Evolutionary conservation across 2,329 filamentous ascomycete genomes (phyloP), one percentile per base, ranked within the genome.

Genomic region (Dactylellina drechsleri): DNA sequence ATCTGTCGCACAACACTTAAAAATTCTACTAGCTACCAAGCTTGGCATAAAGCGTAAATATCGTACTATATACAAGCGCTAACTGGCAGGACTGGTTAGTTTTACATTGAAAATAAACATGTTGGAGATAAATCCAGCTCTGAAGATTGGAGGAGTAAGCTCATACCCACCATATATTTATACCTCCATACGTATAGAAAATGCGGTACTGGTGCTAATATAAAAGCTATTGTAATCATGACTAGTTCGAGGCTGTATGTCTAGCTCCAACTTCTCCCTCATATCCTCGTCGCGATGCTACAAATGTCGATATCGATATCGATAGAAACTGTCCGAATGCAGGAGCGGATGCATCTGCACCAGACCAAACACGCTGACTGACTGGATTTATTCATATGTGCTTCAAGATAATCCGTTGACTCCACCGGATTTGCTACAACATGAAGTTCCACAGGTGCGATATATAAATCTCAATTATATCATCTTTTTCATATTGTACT

Each of bases 361-460:
- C 78, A 59, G 49, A 66, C 65, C 15, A 58, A 59, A 28, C 59
- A 16, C 64, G 58, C 41, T 45, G 64, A 23, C 71, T 77, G 23
- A 59, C 68, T 61, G 71, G 77, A 65, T 16, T 76, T 36, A 36
- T 36, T 36, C 31, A 36, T 36, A 36, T 36, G 47, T 77, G 62
- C 43, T 66, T 66, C 59, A 68, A 79, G 77, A 96, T 87, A 97
- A 96, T 82, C 94, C 92, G 80, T 86, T 99, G 78, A 97, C 92
- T 13, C 90, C 95, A 5, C 95, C 95, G 76, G 92, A 97, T 81
- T 89, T 99, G 77, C 92, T 99, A 75, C 94, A 98, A 83, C 91
- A 94, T 86, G 93, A 98, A 83, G 94, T 99, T 80, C 84, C 87
- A 40, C 86, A 88, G 78, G 78, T 78, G 58, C 2, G 57, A 18